Evolutionary conservation across 352 stramenopile species (phyloP).

Genomic region (Globisporangium lucens): DNA sequence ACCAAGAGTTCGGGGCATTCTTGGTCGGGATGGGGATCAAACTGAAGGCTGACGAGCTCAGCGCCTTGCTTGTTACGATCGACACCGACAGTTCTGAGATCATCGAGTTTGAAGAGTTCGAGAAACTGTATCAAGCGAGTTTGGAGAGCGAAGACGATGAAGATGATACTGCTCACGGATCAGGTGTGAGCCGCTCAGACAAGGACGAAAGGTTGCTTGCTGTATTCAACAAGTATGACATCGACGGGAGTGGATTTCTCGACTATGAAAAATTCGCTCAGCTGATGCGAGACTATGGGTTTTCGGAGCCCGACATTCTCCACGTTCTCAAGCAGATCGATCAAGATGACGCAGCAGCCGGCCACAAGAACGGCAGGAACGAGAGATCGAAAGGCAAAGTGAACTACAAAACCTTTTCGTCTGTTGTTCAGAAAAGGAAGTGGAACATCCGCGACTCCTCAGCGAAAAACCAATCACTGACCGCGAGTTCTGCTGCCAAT

Average conservation of each 20-base stretch:
- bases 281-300: constrained; percentile 35
- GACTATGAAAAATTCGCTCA: constrained; percentile 30
- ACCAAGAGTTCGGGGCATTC: constrained; percentile 59
- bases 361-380: not conserved
- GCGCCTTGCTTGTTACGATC: constrained; percentile 31
- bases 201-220: constrained; percentile 14
- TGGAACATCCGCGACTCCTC: constrained; percentile 18
- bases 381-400: constrained; percentile 4
- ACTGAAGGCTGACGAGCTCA: constrained; percentile 39
- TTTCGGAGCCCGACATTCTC: constrained; percentile 26
- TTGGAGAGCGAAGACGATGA: constrained; percentile 2
- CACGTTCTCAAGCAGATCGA: constrained; percentile 31
- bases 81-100: constrained; percentile 41
- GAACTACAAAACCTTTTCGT: constrained; percentile 25
- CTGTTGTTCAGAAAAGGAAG: constrained; percentile 19
- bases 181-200: not conserved
- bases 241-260: constrained; percentile 29
- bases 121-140: constrained; percentile 16
- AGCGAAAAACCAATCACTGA: not conserved
- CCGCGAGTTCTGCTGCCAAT: not conserved
- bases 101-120: constrained; percentile 50
- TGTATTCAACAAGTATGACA: constrained; percentile 43
- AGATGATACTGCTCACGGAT: not conserved
- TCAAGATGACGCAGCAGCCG: constrained; percentile 6
- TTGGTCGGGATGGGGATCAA: constrained; percentile 57